These are phyloP conservation scores for Candida anglica DNA, from an alignment of 805 yeast genomes.

Conservation along the genomic window DNA sequence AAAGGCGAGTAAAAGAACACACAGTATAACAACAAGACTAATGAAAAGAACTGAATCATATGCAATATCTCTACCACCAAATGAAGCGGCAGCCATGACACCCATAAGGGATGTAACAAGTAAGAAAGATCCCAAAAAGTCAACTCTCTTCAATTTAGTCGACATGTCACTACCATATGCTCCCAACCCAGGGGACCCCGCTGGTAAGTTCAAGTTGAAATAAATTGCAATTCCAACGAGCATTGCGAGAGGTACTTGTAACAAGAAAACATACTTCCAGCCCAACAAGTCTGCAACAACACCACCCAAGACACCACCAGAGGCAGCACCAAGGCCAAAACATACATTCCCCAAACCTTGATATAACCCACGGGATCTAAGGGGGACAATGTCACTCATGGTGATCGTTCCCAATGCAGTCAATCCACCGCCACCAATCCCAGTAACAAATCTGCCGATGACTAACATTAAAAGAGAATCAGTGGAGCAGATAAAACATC, in stretches of 20 bases:
- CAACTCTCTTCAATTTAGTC: slow-evolving; percentile 54
- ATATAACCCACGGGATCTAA: slow-evolving; percentile 72
- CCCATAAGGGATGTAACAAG: slow-evolving; percentile 55
- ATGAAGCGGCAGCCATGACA: slow-evolving; percentile 62
- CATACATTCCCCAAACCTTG: slow-evolving; percentile 80
- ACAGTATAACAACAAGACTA: slow-evolving; percentile 27
- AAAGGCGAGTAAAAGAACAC: slow-evolving; percentile 37
- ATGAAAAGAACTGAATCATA: slow-evolving; percentile 43
- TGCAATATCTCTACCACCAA: slow-evolving; percentile 55
- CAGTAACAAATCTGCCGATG: slow-evolving; percentile 67
- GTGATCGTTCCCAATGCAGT: slow-evolving; percentile 72
- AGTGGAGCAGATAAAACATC: slow-evolving; percentile 52
- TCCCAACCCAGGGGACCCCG: slow-evolving; percentile 56
- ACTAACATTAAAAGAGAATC: slow-evolving; percentile 45
- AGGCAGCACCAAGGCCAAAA: slow-evolving; percentile 64
- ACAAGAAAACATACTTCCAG: slow-evolving; percentile 42
- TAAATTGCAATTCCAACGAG: slow-evolving; percentile 36
- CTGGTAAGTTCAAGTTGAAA: slow-evolving; percentile 43
- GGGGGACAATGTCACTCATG: slow-evolving; percentile 71
- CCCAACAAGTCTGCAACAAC: slow-evolving; percentile 52
- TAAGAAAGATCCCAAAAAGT: slow-evolving; percentile 59
- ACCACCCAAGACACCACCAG: slow-evolving; percentile 49
- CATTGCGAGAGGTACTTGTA: slow-evolving; percentile 41
- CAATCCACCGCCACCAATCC: slow-evolving; percentile 91
- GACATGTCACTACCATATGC: slow-evolving; percentile 41